Evolutionary conservation across 163 green algal species (phyloP).

Genomic region (Trebouxia gelatinosa): DNA sequence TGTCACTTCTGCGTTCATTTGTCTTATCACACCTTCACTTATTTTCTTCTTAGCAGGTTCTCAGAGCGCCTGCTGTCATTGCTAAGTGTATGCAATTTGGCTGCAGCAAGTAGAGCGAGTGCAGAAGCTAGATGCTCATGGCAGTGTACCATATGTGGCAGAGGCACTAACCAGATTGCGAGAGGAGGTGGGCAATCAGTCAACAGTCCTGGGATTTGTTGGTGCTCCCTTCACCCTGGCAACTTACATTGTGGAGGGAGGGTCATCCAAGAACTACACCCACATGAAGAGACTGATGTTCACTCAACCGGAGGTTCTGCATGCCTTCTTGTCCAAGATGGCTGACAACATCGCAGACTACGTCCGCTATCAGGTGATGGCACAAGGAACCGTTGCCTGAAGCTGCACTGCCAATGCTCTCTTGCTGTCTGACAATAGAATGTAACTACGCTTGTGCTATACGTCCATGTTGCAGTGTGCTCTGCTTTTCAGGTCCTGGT

Average conservation of each 20-base stretch:
- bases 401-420: too few species aligned
- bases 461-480: too few species aligned
- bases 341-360: conserved; percentile 88
- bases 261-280: conserved; percentile 75
- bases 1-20: too few species aligned
- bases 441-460: too few species aligned
- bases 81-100: too few species aligned
- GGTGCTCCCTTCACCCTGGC: conserved; percentile 92
- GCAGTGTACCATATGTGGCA: conserved; percentile 77
- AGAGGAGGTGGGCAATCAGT: conserved; percentile 56
- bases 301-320: conserved; percentile 73
- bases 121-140: conserved; percentile 71
- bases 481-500: too few species aligned
- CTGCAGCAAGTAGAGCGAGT: conserved; percentile 65
- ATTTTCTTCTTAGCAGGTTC: too few species aligned
- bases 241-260: conserved; percentile 82
- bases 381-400: too few species aligned
- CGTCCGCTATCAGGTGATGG: conserved; percentile 86
- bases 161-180: conserved; percentile 76
- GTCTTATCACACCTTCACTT: too few species aligned
- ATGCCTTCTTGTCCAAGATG: conserved; percentile 88
- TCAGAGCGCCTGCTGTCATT: too few species aligned
- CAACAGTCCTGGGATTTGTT: conserved; percentile 81
- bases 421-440: too few species aligned
- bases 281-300: conserved; percentile 91